Conservation (phyloP, 148 eudicot species). For the Rhododendron ovatum region DNA sequence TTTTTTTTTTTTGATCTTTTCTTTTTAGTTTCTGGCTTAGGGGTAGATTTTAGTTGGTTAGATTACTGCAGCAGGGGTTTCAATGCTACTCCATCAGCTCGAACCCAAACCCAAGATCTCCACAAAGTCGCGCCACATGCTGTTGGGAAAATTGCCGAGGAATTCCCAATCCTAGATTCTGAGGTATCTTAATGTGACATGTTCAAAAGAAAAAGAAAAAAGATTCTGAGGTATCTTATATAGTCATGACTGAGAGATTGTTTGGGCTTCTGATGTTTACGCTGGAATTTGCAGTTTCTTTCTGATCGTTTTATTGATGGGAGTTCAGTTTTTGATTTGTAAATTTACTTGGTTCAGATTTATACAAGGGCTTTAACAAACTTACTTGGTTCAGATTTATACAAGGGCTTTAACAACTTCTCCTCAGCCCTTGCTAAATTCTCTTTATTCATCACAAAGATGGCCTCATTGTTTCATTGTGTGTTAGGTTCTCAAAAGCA, state of each 20-base stretch:
- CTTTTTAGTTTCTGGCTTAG: neutral
- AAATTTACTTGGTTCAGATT: neutral
- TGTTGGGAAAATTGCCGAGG: neutral
- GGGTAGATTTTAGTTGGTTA: neutral
- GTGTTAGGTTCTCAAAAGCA: too few species aligned
- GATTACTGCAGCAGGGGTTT: neutral
- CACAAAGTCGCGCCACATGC: neutral
- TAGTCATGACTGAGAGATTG: neutral
- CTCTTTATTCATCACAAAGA: neutral
- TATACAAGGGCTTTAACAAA: neutral
- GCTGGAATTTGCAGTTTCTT: neutral
- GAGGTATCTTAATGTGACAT: neutral
- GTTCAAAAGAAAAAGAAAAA: too few species aligned
- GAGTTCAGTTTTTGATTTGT: neutral
- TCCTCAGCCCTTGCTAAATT: neutral
- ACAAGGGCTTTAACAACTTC: neutral
- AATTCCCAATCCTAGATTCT: neutral
- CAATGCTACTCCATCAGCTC: neutral
- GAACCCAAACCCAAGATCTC: neutral
- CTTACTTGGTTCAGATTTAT: neutral
- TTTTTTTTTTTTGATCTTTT: too few species aligned
- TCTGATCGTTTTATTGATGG: neutral
- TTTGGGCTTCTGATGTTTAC: neutral
- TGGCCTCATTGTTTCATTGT: neutral
- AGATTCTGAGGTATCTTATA: neutral